Conservation (phyloP, 306 rosid species). For the Fragaria nilgerrensis region DNA sequence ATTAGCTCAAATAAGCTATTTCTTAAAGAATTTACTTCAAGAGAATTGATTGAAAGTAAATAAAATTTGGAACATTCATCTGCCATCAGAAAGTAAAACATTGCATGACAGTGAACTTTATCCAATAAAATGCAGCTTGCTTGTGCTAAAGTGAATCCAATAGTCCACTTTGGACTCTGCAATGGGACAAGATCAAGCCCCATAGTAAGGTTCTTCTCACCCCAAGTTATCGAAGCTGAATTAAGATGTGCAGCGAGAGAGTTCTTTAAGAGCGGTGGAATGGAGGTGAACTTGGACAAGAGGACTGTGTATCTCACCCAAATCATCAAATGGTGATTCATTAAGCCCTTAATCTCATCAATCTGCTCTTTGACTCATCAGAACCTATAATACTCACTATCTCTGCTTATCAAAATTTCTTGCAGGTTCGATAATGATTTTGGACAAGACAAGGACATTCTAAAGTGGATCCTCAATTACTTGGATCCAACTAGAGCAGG, state of each 20-base stretch:
- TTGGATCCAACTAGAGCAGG: slow-evolving; percentile 83
- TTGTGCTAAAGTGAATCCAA: slow-evolving; percentile 62
- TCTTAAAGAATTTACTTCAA: neutral
- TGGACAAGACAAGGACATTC: slow-evolving; percentile 65
- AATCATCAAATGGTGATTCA: slow-evolving; percentile 68
- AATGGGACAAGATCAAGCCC: slow-evolving; percentile 88
- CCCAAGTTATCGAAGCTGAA: slow-evolving; percentile 70
- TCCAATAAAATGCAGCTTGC: slow-evolving; percentile 49
- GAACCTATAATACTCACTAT: slow-evolving; percentile 1
- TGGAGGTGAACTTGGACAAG: slow-evolving; percentile 85
- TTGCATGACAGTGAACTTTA: neutral
- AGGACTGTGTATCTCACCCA: slow-evolving; percentile 65
- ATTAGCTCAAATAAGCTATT: neutral
- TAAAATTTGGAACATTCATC: neutral
- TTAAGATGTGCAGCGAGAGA: slow-evolving; percentile 80
- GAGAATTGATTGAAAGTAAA: neutral
- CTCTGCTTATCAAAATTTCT: neutral
- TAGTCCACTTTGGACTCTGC: slow-evolving; percentile 86
- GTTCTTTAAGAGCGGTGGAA: slow-evolving; percentile 63
- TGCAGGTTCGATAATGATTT: slow-evolving; percentile 82
- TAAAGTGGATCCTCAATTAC: slow-evolving; percentile 69
- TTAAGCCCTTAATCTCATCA: neutral
- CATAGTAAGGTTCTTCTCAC: slow-evolving; percentile 63
- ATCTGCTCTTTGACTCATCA: neutral
- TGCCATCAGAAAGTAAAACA: neutral